Conservation (phyloP, 371 early-diverging fungal genomes). For the Mortierella sp. region DNA sequence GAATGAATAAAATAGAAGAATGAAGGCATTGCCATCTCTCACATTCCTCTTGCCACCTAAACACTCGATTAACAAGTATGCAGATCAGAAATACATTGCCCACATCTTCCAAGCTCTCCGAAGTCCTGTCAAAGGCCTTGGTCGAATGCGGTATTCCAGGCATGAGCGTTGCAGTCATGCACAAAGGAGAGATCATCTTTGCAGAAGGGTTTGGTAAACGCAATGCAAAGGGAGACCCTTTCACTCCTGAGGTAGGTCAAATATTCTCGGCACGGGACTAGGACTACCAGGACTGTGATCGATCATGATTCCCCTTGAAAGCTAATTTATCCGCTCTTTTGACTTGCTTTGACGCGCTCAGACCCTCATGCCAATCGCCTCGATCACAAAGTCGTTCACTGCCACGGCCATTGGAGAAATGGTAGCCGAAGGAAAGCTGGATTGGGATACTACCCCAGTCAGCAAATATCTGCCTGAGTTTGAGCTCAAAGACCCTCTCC, state of each 20-base stretch:
- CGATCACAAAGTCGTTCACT: slow-evolving; percentile 33
- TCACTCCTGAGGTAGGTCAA: slow-evolving; percentile 16
- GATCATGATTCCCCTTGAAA: background rate
- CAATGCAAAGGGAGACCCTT: slow-evolving; percentile 18
- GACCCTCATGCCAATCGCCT: slow-evolving; percentile 25
- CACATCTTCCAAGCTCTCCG: background rate
- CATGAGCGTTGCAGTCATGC: slow-evolving; percentile 25
- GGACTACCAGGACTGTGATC: background rate
- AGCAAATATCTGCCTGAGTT: slow-evolving; percentile 27
- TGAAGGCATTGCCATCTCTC: too few species aligned
- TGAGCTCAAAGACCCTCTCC: slow-evolving; percentile 20
- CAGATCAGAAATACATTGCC: too few species aligned
- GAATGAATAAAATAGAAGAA: too few species aligned
- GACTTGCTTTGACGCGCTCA: background rate
- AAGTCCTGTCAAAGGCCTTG: slow-evolving; percentile 3
- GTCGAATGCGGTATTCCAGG: slow-evolving; percentile 12
- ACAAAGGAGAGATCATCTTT: slow-evolving; percentile 32
- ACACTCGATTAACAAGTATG: too few species aligned
- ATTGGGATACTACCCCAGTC: slow-evolving; percentile 32
- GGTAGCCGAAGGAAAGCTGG: slow-evolving; percentile 35
- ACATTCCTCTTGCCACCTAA: too few species aligned
- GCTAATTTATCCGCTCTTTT: background rate
- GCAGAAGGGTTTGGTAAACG: slow-evolving; percentile 28
- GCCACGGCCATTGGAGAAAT: slow-evolving; percentile 27
- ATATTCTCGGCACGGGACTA: background rate